Percentiles rank a stretch among this genome's conserved stretches.
These are phyloP conservation scores for Suhomyces kunorum DNA, from an alignment of 1,139 yeast genomes.

Conservation along the genomic window DNA sequence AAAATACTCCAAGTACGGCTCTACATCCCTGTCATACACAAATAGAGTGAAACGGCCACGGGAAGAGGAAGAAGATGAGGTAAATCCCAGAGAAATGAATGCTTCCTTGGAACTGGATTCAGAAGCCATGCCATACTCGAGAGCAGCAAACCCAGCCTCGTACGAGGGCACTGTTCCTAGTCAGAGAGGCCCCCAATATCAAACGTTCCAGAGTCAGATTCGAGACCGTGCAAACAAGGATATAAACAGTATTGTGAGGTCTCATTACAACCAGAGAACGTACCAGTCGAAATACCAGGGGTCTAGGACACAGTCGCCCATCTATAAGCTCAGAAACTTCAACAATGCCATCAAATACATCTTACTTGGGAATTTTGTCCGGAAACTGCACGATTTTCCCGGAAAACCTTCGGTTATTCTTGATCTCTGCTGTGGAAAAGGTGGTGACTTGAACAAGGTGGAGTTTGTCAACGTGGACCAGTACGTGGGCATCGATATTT, in stretches of 20 bases:
- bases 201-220: constrained; percentile 44
- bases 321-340: constrained; percentile 81
- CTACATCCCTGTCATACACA: constrained; percentile 8
- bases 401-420: constrained; percentile 49
- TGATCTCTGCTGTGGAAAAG: constrained; percentile 96
- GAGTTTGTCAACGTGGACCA: constrained; percentile 71
- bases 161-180: constrained; percentile 8
- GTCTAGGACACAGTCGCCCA: constrained; percentile 73
- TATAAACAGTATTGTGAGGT: constrained; percentile 64
- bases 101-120: constrained; percentile 2
- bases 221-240: constrained; percentile 39
- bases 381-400: constrained; percentile 32
- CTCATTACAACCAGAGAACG: constrained; percentile 86
- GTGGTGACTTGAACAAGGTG: constrained; percentile 94
- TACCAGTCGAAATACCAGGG: constrained; percentile 63
- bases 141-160: constrained; percentile 33
- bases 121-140: constrained; percentile 29
- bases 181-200: constrained; percentile 26
- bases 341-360: constrained; percentile 91
- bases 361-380: constrained; percentile 69
- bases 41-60: constrained; percentile 15
- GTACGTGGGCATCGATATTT: constrained; percentile 87
- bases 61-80: constrained; percentile 20
- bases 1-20: constrained; percentile 35
- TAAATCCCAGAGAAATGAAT: constrained; percentile 8